Evolutionary conservation across 805 yeast species (phyloP).

Genomic region (Ogataea henricii): DNA sequence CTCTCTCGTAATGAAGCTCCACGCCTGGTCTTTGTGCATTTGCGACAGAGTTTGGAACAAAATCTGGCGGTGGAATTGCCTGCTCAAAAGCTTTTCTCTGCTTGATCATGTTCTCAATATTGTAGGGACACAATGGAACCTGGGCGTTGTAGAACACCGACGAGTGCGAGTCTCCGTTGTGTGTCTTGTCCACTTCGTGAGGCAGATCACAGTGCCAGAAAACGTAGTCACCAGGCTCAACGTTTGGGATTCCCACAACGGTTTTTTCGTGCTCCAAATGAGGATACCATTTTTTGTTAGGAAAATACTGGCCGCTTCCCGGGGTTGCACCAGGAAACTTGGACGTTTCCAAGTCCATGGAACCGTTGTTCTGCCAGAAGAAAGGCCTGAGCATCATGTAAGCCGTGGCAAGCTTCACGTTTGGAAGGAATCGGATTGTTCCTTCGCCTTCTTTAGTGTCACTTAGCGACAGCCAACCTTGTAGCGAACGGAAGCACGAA

Average conservation of each 20-base stretch:
- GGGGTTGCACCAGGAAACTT: conserved; percentile 41
- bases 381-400: conserved; percentile 44
- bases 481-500: conserved; percentile 40
- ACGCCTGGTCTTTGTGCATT: neutral
- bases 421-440: conserved; percentile 40
- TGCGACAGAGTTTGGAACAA: conserved; percentile 3
- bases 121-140: conserved; percentile 33
- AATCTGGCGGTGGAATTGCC: conserved; percentile 22
- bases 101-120: conserved; percentile 11
- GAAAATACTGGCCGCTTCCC: conserved; percentile 39
- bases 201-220: conserved; percentile 46
- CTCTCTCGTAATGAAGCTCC: conserved; percentile 6
- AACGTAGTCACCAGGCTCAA: conserved; percentile 44
- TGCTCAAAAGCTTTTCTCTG: conserved; percentile 7
- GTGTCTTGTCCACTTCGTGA: conserved; percentile 43
- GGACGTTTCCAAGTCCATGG: conserved; percentile 34
- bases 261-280: conserved; percentile 34
- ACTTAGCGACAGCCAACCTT: conserved; percentile 46
- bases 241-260: conserved; percentile 40
- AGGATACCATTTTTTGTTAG: conserved; percentile 32
- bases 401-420: conserved; percentile 39
- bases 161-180: conserved; percentile 38
- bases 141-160: conserved; percentile 42
- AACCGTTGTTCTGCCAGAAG: conserved; percentile 33
- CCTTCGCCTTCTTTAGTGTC: conserved; percentile 42